Base-by-base conservation (phyloP, 1,284 basidiomycete species). In the Microstroma glucosiphilum region DNA sequence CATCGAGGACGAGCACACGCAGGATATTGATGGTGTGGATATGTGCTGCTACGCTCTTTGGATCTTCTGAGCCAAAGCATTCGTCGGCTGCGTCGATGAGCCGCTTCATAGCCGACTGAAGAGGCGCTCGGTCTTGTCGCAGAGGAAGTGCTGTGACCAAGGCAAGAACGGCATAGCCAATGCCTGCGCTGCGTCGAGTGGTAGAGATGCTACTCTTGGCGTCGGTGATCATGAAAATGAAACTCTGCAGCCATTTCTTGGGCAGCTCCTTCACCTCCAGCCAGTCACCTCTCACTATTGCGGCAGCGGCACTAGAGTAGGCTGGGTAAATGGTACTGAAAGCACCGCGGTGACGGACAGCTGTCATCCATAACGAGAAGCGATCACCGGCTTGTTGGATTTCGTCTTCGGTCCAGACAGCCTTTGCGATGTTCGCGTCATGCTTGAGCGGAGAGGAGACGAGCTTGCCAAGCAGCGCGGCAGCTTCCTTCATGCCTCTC, bases 21-120 rank as follows among this genome's bases (percentile, higher is more conserved):
- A 79, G 49, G 21, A 80, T 78, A 66, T 80, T 80, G 66, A 80
- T 72, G 0, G 76, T 77, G 60, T 80, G 80, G 37, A 72, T 72
- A 21, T 55, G 56, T 11, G 40, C 19, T 21, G 30, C 57, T 25
- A 40, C 21, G 19, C 62, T 59, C 1, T 68, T 63, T 15, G 71
- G 65, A 11, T 69, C 66, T 62, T 64, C 65, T 40, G 61, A 30
- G 51, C 21, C 21, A 26, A 54, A 25, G 30, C n/a, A 15, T 11
- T 13, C 46, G 19, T 48, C 55, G 12, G 67, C 61, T 60, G 68
- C 64, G 6, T 60, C 59, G 53, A 70, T 64, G 15, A 73, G 70
- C 6, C 65, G 66, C 15, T 40, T 37, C 12, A 73, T 57, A 0
- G 70, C 71, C 26, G 57, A 37, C 12, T 4, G 30, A 3, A 61